Percentiles rank a stretch among this genome's conserved stretches.
Evolutionary conservation across 2,329 filamentous ascomycete genomes (phyloP).

Genomic region (Colletotrichum lini): DNA sequence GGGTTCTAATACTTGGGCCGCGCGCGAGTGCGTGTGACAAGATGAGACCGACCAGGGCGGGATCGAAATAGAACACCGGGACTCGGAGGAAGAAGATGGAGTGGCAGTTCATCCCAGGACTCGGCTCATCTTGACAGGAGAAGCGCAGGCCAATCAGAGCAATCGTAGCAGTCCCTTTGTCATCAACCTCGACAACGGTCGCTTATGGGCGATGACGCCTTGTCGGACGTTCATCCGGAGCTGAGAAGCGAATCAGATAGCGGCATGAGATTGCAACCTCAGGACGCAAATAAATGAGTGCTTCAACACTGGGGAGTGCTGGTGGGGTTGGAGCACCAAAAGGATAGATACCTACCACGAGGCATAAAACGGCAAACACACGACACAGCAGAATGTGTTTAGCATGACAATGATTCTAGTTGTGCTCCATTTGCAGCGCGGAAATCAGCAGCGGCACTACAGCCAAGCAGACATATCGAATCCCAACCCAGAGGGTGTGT

Average conservation of each 20-base stretch:
- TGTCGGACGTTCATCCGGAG: constrained; percentile 19
- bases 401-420: neutral
- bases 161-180: constrained; percentile 14
- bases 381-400: neutral
- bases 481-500: neutral
- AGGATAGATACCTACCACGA: too few relatives aligned
- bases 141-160: neutral
- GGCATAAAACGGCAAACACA: too few relatives aligned
- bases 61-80: constrained; percentile 12
- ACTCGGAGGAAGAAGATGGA: constrained; percentile 6
- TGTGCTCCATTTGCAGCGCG: neutral
- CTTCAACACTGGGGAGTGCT: neutral
- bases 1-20: neutral
- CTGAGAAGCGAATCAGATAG: neutral
- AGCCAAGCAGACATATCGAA: neutral
- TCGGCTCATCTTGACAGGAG: neutral
- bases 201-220: neutral
- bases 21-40: neutral
- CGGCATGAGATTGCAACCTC: neutral
- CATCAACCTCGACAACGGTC: constrained; percentile 5
- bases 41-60: constrained; percentile 5
- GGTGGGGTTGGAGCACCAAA: neutral
- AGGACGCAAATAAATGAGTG: too few relatives aligned
- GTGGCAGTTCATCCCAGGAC: constrained; percentile 32
- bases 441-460: neutral